Base-by-base conservation (phyloP, 345 rosid genomes). In the Salix exigua region DNA sequence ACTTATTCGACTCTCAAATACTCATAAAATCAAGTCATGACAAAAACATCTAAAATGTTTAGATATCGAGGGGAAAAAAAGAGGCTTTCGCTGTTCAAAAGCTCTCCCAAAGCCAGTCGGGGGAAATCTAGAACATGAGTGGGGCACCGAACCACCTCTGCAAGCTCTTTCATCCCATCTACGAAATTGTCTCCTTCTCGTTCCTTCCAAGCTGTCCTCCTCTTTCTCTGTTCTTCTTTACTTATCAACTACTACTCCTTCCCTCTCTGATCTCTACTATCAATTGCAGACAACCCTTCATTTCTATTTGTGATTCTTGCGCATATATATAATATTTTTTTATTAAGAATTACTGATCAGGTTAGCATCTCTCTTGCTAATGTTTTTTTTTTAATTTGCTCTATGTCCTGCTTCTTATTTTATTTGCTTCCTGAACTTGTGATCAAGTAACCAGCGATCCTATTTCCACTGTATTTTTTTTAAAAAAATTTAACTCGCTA, bases 61-160 rank as follows among this genome's bases (percentile, higher is more conserved):
- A 33, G 0, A 33, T 33, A 33, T 5, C 35, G 35, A 33, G 35
- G 35, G 6, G 35, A 0, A 5, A 33, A 9, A 40, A 40, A 40
- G 3, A 40, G 4, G 44, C 13, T 40, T 40, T 10, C 44, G 13
- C 13, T 40, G 14, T 25, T 10, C 62, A 10, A 55, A 55, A 55
- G 28, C 62, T 58, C 28, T 58, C 11, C 7, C 14, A 50, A n/a
- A 63, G 65, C 25, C 46, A 33, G 46, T 89, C 89, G 80, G 53
- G 93, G 73, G 73, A 80, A 21, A 75, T 89, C 90, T 86, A 87
- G 91, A 89, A 90, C 78, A 13, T 28, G 51, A 51, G 44, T 3
- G 68, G 25, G 62, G 23, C 62, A 58, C 62, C 62, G 23, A 12
- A 58, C 61, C 17, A 69, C 73, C 71, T 76, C 11, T 11, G 63